These are phyloP conservation scores for Coprinellus aureogranulatus DNA, from an alignment of 768 basidiomycete genomes.

Conservation along the genomic window DNA sequence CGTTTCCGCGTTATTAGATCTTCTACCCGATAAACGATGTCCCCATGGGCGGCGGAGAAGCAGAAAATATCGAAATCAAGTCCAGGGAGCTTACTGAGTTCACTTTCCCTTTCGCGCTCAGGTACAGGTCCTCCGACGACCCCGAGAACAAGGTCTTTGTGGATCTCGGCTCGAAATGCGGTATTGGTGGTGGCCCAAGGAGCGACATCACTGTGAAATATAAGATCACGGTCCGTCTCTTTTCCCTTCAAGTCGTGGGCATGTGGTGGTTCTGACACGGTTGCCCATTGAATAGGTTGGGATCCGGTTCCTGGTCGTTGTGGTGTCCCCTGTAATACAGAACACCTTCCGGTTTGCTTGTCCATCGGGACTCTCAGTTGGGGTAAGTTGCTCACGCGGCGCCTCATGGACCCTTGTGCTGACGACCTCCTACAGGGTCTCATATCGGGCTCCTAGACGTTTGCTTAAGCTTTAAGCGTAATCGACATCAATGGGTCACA, in stretches of 20 bases:
- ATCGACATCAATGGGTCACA: too few species aligned
- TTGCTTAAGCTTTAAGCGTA: too few species aligned
- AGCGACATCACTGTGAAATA: constrained; percentile 59
- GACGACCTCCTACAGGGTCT: not conserved
- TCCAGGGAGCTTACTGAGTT: constrained; percentile 60
- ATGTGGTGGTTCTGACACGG: not conserved
- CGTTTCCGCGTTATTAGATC: constrained; percentile 39
- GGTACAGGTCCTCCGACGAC: constrained; percentile 55
- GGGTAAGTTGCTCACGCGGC: constrained; percentile 3
- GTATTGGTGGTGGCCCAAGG: constrained; percentile 41
- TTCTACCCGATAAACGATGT: constrained; percentile 75
- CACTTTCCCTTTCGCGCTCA: constrained; percentile 72
- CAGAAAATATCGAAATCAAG: constrained; percentile 45
- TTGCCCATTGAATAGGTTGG: constrained; percentile 45
- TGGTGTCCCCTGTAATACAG: constrained; percentile 63
- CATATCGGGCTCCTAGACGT: too few species aligned
- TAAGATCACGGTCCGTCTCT: constrained; percentile 57
- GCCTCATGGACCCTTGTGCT: too few species aligned
- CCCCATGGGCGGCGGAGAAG: constrained; percentile 59
- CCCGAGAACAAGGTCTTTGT: constrained; percentile 53
- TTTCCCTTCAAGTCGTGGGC: not conserved
- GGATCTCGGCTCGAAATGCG: constrained; percentile 66
- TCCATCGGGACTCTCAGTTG: constrained; percentile 38
- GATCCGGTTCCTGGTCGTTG: constrained; percentile 62
- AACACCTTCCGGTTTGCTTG: constrained; percentile 63